These are phyloP conservation scores for Casuarina equisetifolia DNA, from an alignment of 306 rosid genomes.

Conservation along the genomic window DNA sequence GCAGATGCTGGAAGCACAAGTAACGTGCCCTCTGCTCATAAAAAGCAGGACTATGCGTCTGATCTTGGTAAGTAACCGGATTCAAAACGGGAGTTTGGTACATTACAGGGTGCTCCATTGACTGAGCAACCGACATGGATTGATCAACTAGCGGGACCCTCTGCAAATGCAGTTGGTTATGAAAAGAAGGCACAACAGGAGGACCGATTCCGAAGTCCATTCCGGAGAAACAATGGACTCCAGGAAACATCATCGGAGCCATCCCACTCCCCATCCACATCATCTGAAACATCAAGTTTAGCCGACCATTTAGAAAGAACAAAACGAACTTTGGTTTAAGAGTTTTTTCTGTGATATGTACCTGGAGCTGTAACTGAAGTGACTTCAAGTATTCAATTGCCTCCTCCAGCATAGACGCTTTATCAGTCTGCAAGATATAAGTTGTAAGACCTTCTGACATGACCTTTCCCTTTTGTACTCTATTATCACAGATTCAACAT, in stretches of 20 bases:
- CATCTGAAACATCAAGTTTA: conserved; percentile 43
- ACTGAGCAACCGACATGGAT: conserved; percentile 43
- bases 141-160: conserved; percentile 49
- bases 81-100: conserved; percentile 55
- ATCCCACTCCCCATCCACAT: conserved; percentile 91
- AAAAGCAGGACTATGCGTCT: conserved; percentile 59
- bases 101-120: conserved; percentile 49
- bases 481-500: neutral
- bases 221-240: conserved; percentile 62
- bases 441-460: conserved; percentile 7
- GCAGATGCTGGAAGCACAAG: conserved; percentile 74
- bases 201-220: conserved; percentile 61
- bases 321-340: conserved; percentile 13
- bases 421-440: conserved; percentile 65
- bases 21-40: conserved; percentile 65
- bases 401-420: conserved; percentile 88
- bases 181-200: conserved; percentile 57
- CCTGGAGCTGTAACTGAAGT: conserved; percentile 91
- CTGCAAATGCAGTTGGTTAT: conserved; percentile 50
- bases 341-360: conserved; percentile 24
- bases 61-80: conserved; percentile 58
- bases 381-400: conserved; percentile 88
- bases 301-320: conserved; percentile 12
- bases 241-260: conserved; percentile 79
- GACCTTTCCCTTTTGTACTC: neutral